Conservation (phyloP, 2,329 filamentous ascomycete genomes). For the Teratosphaeria epicoccoides region DNA sequence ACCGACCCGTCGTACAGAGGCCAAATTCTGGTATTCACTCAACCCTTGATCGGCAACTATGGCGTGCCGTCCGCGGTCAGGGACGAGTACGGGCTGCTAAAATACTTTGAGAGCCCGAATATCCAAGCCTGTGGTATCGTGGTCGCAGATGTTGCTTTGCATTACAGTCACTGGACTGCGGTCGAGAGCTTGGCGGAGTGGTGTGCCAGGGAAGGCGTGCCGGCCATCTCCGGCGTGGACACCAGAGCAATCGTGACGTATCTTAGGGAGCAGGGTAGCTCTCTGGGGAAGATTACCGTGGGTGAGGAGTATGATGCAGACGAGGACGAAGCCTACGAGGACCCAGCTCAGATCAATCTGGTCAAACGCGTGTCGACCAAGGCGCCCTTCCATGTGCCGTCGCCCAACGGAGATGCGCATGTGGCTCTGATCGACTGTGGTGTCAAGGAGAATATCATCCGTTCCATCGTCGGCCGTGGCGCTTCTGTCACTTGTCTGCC, state of each 20-base stretch:
- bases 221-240: conserved; percentile 92
- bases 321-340: conserved; percentile 90
- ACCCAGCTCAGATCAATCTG: conserved; percentile 92
- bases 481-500: conserved; percentile 91
- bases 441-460: conserved; percentile 99
- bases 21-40: conserved; percentile 96
- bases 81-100: conserved; percentile 81
- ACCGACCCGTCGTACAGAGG: conserved; percentile 62
- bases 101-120: conserved; percentile 97
- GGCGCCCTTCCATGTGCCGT: conserved; percentile 89
- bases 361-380: conserved; percentile 96
- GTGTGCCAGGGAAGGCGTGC: conserved; percentile 93
- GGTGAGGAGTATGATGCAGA: conserved; percentile 98
- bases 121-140: conserved; percentile 95
- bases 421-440: conserved; percentile 94
- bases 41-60: conserved; percentile 96
- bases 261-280: conserved; percentile 92
- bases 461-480: conserved; percentile 82
- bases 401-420: conserved; percentile 72
- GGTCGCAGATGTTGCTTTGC: conserved; percentile 82
- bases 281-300: conserved; percentile 83
- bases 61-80: conserved; percentile 79
- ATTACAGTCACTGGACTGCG: conserved; percentile 98
- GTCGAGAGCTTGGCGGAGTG: conserved; percentile 87
- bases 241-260: conserved; percentile 94